Base-by-base conservation (phyloP, 164 flowering plant species). In the Magnolia officinalis region DNA sequence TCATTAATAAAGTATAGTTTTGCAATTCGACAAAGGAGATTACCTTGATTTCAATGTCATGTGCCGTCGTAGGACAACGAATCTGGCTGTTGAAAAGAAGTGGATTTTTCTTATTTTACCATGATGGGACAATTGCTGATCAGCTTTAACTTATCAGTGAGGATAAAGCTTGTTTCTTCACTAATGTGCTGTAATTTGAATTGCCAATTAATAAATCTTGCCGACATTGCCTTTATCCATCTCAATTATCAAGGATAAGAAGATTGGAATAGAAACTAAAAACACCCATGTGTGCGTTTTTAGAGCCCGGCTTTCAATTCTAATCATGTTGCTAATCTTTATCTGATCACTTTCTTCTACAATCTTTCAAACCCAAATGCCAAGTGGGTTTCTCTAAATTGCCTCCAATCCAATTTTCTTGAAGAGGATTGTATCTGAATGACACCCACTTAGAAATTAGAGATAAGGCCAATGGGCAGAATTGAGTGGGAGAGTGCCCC, bases 401-500 rank as follows among this genome's bases (percentile, higher is more conserved):
- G 8, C 50, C 71, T 26, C 29, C 71, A 31, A 26, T 29, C 50
- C 71, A 24, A 24, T 67, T 31, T 67, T 65, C 24, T 5, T 14
- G 50, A 29, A 67, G 26, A 18, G 50, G 13, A 19, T 26, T 10
- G 50, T 26, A 14, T 14, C n/a, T 14, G 18, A 55, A 21, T 6
- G 4, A 65, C 24, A 24, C 10, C 10, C 68, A 65, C 24, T 8
- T 9, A 9, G 68, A 23, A 65, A 24, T 24, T 65, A 16, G 24
- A 16, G 24, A 24, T 13, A 11, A 65, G 11, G 68, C 11, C 29
- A 65, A 65, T 13, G 26, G 24, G 13, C 21, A 65, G 11, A 11
- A 20, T 65, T 13, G 68, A 23, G 68, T 21, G 37, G 68, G 24
- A 65, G 68, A 65, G 68, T 24, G 37, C 68, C 68, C 68, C 68